Conservation (phyloP, 2,329 filamentous ascomycete species). For the Xylariaceae sp. region DNA sequence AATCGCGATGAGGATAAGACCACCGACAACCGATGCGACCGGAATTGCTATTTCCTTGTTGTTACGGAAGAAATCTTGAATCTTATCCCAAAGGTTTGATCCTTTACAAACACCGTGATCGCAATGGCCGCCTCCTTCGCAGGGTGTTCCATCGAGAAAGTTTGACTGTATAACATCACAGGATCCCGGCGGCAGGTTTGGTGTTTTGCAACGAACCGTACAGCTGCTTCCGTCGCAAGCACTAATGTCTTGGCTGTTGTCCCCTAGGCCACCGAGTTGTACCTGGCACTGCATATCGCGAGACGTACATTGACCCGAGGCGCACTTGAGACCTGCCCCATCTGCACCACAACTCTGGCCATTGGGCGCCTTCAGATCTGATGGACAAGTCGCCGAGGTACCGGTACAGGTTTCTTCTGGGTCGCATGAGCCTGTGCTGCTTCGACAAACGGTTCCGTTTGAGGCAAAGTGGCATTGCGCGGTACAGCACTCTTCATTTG, state of each 20-base stretch:
- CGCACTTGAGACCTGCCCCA: conserved; percentile 65
- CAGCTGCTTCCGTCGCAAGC: conserved; percentile 73
- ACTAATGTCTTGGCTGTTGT: conserved; percentile 68
- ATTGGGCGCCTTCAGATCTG: conserved; percentile 63
- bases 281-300: conserved; percentile 84
- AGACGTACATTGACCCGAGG: conserved; percentile 90
- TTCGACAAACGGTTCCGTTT: conserved; percentile 69
- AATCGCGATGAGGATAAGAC: conserved; percentile 64
- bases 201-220: conserved; percentile 67
- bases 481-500: conserved; percentile 78
- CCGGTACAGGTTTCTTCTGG: conserved; percentile 80
- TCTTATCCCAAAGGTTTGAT: conserved; percentile 61
- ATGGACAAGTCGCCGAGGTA: conserved; percentile 64
- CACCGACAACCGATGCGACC: conserved; percentile 65
- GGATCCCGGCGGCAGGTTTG: conserved; percentile 57
- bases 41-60: conserved; percentile 82
- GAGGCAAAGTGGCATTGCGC: conserved; percentile 60
- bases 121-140: conserved; percentile 74
- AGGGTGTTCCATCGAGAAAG: conserved; percentile 87
- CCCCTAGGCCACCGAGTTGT: conserved; percentile 69
- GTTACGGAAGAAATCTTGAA: conserved; percentile 67
- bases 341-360: conserved; percentile 63
- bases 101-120: conserved; percentile 72
- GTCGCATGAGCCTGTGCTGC: conserved; percentile 76
- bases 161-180: conserved; percentile 81